These are phyloP conservation scores for Chenopodium formosanum DNA, from an alignment of 148 eudicot species.

Conservation along the genomic window DNA sequence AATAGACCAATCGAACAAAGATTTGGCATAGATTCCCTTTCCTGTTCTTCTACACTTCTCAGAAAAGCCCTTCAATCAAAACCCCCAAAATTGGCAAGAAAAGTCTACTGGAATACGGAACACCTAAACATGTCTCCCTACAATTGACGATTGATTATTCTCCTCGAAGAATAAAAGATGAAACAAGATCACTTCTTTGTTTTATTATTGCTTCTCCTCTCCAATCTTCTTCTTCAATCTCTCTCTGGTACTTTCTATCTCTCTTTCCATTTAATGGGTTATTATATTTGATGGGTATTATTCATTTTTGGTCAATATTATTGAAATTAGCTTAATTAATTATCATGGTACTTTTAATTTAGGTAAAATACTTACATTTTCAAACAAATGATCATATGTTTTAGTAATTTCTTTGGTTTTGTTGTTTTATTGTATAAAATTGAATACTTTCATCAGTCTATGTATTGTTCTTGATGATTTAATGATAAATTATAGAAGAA, in stretches of 20 bases:
- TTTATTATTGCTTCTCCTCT: conserved; percentile 16
- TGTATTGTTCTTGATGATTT: not conserved
- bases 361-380: not conserved
- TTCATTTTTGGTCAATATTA: not conserved
- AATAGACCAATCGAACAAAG: too few species aligned
- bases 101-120: not conserved
- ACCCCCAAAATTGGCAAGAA: not conserved
- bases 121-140: not conserved
- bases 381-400: not conserved
- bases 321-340: not conserved
- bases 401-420: not conserved
- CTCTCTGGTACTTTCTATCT: conserved; percentile 12
- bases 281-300: not conserved
- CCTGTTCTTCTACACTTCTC: too few species aligned
- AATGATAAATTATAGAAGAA: not conserved
- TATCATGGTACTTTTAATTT: not conserved
- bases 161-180: conserved; percentile 1
- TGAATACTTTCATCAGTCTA: not conserved
- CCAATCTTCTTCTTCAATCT: conserved; percentile 32
- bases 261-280: not conserved
- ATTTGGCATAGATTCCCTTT: too few species aligned
- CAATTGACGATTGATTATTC: not conserved
- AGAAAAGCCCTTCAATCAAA: not conserved
- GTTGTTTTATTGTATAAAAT: not conserved
- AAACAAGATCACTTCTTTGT: conserved; percentile 23